Evolutionary conservation across 2,329 filamentous ascomycete species (phyloP).

Genomic region (Didymella exigua): DNA sequence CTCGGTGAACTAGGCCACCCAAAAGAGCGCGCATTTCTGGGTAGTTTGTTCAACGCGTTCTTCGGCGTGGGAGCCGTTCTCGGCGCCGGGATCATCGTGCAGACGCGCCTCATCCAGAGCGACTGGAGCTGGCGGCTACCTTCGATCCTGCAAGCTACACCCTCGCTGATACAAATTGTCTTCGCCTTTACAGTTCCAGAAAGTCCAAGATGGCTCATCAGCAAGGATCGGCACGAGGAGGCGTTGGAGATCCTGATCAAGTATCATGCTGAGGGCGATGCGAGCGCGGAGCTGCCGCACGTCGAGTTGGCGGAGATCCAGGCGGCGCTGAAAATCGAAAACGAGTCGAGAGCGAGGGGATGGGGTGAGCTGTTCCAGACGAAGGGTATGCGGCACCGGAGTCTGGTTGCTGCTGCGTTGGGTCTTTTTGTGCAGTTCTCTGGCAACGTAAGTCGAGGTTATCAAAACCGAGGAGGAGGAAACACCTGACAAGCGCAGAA

Average conservation of each 20-base stretch:
- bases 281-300: conserved; percentile 61
- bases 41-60: conserved; percentile 71
- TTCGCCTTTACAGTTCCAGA: conserved; percentile 70
- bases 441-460: conserved; percentile 50
- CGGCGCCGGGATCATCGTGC: conserved; percentile 68
- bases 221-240: conserved; percentile 67
- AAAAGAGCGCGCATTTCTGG: conserved; percentile 69
- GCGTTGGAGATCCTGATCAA: conserved; percentile 66
- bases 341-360: conserved; percentile 55
- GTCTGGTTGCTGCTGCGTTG: conserved; percentile 66
- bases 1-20: conserved; percentile 71
- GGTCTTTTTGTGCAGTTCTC: conserved; percentile 71
- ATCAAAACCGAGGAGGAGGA: too few species aligned
- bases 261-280: conserved; percentile 67
- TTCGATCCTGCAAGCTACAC: conserved; percentile 67
- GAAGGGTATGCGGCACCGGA: conserved; percentile 67
- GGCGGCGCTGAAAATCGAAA: conserved; percentile 66
- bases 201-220: conserved; percentile 68
- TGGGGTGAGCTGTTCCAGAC: conserved; percentile 68
- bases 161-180: conserved; percentile 65
- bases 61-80: conserved; percentile 65
- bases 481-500: conserved; percentile 53
- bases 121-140: conserved; percentile 73
- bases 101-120: conserved; percentile 61
- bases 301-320: conserved; percentile 71